A percentile compares a stretch with the other conserved stretches of the same genome.
Conservation (phyloP, 2,329 filamentous ascomycete species). For the Fusarium pseudoanthophilum region DNA sequence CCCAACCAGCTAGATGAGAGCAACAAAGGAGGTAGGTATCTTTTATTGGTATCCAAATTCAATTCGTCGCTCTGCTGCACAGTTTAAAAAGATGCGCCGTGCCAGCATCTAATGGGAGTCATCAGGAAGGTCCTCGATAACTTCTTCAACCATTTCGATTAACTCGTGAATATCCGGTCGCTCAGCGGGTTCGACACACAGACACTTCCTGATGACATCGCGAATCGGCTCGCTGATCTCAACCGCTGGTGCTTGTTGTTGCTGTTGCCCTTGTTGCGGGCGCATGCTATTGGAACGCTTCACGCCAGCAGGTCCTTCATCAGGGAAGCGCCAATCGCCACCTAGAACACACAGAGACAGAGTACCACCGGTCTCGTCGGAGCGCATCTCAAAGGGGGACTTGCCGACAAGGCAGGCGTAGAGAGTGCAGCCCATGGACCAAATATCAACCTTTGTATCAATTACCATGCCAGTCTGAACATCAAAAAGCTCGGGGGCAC, state of each 20-base stretch:
- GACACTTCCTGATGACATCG: constrained; percentile 86
- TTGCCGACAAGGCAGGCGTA: constrained; percentile 98
- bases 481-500: constrained; percentile 96
- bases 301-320: constrained; percentile 75
- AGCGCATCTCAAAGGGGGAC: constrained; percentile 94
- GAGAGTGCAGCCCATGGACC: constrained; percentile 96
- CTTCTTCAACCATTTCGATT: constrained; percentile 79
- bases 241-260: constrained; percentile 48
- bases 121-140: constrained; percentile 74
- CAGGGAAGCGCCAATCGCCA: constrained; percentile 96
- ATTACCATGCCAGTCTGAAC: constrained; percentile 92
- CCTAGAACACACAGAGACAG: constrained; percentile 91
- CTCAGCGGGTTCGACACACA: constrained; percentile 87
- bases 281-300: constrained; percentile 57
- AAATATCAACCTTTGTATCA: constrained; percentile 97
- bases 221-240: constrained; percentile 85
- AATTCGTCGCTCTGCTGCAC: constrained; percentile 2
- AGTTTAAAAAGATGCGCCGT: background rate
- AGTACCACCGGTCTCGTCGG: constrained; percentile 94
- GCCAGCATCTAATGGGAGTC: constrained; percentile 47
- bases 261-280: constrained; percentile 46
- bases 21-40: constrained; percentile 21
- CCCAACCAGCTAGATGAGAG: background rate
- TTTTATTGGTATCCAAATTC: constrained; percentile 13
- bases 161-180: constrained; percentile 88